These are phyloP conservation scores for Eimeria zaria DNA, from an alignment of 169 alveolate genomes.

Conservation along the genomic window DNA sequence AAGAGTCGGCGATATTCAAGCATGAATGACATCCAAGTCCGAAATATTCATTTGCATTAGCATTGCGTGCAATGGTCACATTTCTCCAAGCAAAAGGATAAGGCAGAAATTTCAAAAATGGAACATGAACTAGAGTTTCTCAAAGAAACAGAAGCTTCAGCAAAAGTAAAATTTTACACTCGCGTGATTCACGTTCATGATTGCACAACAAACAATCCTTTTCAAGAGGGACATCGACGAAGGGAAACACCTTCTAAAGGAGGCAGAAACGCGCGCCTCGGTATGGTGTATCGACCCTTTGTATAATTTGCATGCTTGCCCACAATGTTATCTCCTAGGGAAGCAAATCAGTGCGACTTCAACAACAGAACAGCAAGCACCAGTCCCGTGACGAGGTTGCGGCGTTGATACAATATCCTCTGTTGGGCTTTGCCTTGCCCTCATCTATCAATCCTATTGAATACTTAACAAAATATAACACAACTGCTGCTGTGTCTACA, in stretches of 20 bases:
- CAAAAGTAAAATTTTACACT: not conserved
- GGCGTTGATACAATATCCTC: slow-evolving; percentile 66
- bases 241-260: slow-evolving; percentile 33
- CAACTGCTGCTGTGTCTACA: not conserved
- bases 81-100: not conserved
- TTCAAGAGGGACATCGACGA: slow-evolving; percentile 29
- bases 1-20: not conserved
- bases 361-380: slow-evolving; percentile 22
- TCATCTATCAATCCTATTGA: slow-evolving; percentile 33
- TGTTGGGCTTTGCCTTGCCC: slow-evolving; percentile 45
- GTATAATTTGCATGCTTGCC: not conserved
- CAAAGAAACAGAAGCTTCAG: slow-evolving; percentile 36
- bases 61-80: not conserved
- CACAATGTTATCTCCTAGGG: not conserved
- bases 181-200: not conserved
- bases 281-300: not conserved
- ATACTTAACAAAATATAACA: slow-evolving; percentile 13
- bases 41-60: not conserved
- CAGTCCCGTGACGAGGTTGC: slow-evolving; percentile 55
- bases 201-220: not conserved
- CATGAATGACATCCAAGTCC: slow-evolving; percentile 41
- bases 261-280: slow-evolving; percentile 5
- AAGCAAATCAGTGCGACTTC: slow-evolving; percentile 40
- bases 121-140: slow-evolving; percentile 22
- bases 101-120: not conserved